Percentiles rank a stretch among this genome's conserved stretches.
Conservation (phyloP, 345 rosid species). For the Corchorus capsularis region DNA sequence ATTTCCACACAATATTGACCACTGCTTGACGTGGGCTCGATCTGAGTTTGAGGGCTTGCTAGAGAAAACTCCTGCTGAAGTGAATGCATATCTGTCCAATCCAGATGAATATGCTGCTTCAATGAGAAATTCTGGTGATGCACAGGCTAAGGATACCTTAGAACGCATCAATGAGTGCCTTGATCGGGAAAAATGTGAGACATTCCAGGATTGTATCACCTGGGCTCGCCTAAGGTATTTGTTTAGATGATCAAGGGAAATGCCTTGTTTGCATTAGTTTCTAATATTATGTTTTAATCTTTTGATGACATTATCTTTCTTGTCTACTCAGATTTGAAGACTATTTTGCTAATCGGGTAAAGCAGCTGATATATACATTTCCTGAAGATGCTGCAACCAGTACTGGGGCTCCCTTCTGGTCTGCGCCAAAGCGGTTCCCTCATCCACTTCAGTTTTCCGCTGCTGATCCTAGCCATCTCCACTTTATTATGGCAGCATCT, state of each 20-base stretch:
- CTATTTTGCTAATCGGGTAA: constrained; percentile 73
- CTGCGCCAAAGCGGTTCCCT: constrained; percentile 94
- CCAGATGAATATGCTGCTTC: constrained; percentile 70
- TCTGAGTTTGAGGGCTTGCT: constrained; percentile 97
- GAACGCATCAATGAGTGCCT: constrained; percentile 86
- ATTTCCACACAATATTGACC: constrained; percentile 96
- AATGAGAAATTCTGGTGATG: constrained; percentile 85
- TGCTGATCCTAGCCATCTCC: constrained; percentile 60
- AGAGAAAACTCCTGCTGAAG: constrained; percentile 96
- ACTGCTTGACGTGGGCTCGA: constrained; percentile 97
- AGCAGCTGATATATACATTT: constrained; percentile 78
- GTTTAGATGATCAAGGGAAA: neutral
- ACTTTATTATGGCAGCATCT: constrained; percentile 71
- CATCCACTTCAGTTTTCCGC: constrained; percentile 70
- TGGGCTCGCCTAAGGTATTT: constrained; percentile 94
- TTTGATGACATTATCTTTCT: constrained; percentile 10
- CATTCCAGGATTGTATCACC: constrained; percentile 80
- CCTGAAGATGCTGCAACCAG: constrained; percentile 90
- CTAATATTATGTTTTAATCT: neutral
- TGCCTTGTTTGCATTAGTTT: neutral
- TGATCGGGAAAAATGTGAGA: constrained; percentile 76
- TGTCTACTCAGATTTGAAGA: constrained; percentile 76
- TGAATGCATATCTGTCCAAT: constrained; percentile 79
- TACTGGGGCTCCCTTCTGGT: constrained; percentile 94
- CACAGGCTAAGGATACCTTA: constrained; percentile 86